Evolutionary conservation across 148 eudicot species (phyloP).

Genomic region (Hydrangea macrophylla): DNA sequence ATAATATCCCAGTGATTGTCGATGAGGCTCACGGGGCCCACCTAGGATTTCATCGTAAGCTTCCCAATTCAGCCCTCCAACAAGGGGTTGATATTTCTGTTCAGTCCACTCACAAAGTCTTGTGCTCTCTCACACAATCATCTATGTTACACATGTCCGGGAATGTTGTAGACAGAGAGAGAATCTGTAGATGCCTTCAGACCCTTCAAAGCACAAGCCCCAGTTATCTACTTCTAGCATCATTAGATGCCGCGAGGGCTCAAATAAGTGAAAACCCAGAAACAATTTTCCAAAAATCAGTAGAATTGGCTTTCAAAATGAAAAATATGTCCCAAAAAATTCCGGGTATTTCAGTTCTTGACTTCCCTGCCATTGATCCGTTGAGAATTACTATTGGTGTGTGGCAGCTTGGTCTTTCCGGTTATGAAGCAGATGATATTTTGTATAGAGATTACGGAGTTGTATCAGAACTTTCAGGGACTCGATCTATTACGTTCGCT

Average conservation of each 20-base stretch:
- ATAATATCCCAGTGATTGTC: slow-evolving; percentile 54
- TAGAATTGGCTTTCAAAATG: slow-evolving; percentile 12
- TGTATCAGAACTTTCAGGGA: slow-evolving; percentile 56
- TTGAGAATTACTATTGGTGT: slow-evolving; percentile 54
- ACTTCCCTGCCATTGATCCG: slow-evolving; percentile 51
- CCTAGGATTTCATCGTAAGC: slow-evolving; percentile 60
- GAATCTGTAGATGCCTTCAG: slow-evolving; percentile 61
- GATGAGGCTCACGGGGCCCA: slow-evolving; percentile 94
- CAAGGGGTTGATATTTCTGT: slow-evolving; percentile 74
- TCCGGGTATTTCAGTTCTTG: slow-evolving; percentile 49
- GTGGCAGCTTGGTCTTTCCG: slow-evolving; percentile 48
- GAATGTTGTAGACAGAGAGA: slow-evolving; percentile 46
- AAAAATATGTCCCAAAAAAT: slow-evolving; percentile 34
- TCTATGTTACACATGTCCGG: slow-evolving; percentile 74
- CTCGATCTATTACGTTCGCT: slow-evolving; percentile 51
- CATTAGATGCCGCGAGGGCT: slow-evolving; percentile 69
- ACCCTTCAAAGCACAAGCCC: slow-evolving; percentile 82
- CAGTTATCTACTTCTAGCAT: slow-evolving; percentile 65
- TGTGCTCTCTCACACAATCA: slow-evolving; percentile 75
- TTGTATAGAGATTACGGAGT: slow-evolving; percentile 45
- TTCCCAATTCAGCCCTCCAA: slow-evolving; percentile 59
- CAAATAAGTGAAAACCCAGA: slow-evolving; percentile 25
- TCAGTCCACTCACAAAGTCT: slow-evolving; percentile 85
- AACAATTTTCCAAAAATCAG: no score
- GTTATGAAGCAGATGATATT: slow-evolving; percentile 62